Conservation (phyloP, 306 rosid genomes). For the Erythrophleum fordii region DNA sequence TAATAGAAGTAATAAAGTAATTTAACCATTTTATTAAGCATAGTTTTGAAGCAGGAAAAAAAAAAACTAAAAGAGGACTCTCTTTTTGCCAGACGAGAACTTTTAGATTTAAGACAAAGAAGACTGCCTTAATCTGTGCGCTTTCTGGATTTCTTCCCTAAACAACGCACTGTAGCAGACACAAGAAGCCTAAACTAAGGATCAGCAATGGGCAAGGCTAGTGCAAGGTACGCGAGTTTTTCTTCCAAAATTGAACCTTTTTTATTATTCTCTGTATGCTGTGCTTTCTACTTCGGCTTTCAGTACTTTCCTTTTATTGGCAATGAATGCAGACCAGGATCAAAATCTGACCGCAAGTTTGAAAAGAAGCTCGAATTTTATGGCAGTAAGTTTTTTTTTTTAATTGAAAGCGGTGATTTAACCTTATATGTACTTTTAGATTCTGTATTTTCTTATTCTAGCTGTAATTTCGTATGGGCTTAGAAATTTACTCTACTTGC, state of each 20-base stretch:
- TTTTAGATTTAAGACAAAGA: no score
- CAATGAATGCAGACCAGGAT: slow-evolving; percentile 38
- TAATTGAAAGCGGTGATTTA: not conserved
- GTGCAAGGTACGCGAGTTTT: slow-evolving; percentile 1
- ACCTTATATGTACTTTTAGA: not conserved
- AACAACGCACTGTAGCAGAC: not conserved
- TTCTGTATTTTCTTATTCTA: not conserved
- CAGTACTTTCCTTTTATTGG: not conserved
- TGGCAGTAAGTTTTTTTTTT: slow-evolving; percentile 37
- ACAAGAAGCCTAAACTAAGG: not conserved
- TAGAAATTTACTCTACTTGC: not conserved
- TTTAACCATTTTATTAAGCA: no score
- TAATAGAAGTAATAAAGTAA: no score
- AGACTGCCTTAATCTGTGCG: not conserved
- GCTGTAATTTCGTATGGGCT: not conserved
- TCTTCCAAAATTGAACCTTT: not conserved
- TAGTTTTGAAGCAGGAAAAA: no score
- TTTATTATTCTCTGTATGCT: not conserved
- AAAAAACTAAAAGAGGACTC: no score
- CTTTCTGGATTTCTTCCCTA: not conserved
- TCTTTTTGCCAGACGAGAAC: no score
- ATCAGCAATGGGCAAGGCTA: slow-evolving; percentile 53
- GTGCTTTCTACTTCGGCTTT: not conserved
- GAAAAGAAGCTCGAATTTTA: slow-evolving; percentile 57
- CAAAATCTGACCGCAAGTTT: slow-evolving; percentile 43